A percentile compares a stretch with the other conserved stretches of the same genome.
Evolutionary conservation across 139 green algal species (phyloP).

Genomic region (Trebouxia sp.): DNA sequence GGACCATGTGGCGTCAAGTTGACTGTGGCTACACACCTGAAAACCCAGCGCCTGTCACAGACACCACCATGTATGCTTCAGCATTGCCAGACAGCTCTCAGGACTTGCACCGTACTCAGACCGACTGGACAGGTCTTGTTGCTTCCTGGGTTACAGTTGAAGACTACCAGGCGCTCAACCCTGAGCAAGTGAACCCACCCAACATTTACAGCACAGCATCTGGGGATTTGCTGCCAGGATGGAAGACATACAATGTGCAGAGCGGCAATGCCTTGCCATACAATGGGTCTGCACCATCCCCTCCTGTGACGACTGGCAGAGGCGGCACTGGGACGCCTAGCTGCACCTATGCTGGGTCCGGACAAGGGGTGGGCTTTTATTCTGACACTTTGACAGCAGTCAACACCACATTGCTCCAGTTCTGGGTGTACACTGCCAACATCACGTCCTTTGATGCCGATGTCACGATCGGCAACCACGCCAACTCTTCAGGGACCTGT

Average conservation of each 20-base stretch:
- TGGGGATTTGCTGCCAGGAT: neutral
- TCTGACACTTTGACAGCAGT: neutral
- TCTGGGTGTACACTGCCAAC: conserved; percentile 12
- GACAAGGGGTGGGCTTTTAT: conserved; percentile 5
- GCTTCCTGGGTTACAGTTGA: conserved; percentile 1
- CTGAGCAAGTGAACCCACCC: conserved; percentile 9
- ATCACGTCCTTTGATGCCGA: conserved; percentile 8
- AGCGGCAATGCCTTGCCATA: conserved; percentile 1
- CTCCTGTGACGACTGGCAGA: conserved; percentile 3
- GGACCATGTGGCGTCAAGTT: conserved; percentile 2
- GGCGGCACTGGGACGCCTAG: neutral
- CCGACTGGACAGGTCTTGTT: conserved; percentile 3
- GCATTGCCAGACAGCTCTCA: neutral
- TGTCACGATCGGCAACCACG: neutral
- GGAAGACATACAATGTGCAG: neutral
- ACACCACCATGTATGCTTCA: conserved; percentile 7
- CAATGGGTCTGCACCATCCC: neutral
- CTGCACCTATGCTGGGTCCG: neutral
- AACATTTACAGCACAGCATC: conserved; percentile 18
- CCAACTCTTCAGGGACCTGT: neutral
- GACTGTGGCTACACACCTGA: neutral
- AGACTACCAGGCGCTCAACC: conserved; percentile 4
- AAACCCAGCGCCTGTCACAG: neutral
- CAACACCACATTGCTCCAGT: neutral
- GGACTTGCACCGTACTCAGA: neutral